phyloP scores from a whole-genome alignment of 805 yeast species.

The Candida silvatica region DNA sequence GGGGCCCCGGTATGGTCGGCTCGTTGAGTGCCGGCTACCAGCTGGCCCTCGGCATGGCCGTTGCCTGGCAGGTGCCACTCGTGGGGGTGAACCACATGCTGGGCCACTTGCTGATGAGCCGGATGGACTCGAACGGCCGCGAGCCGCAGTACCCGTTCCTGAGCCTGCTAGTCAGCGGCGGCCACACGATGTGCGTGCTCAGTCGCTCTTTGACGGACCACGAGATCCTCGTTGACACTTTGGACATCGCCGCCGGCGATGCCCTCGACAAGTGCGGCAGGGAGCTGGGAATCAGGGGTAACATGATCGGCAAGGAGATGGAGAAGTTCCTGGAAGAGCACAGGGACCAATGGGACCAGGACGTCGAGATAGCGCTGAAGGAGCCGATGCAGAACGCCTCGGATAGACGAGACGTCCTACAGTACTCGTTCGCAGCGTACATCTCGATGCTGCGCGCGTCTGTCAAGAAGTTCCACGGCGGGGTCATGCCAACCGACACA shows the following conservation, averaged over 20 bases:
- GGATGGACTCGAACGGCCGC: conserved; percentile 35
- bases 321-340: conserved; percentile 43
- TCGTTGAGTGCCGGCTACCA: conserved; percentile 77
- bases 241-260: conserved; percentile 91
- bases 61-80: conserved; percentile 71
- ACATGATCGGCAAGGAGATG: conserved; percentile 79
- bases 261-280: conserved; percentile 90
- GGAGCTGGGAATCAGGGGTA: conserved; percentile 69
- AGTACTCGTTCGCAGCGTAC: conserved; percentile 77
- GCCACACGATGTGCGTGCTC: conserved; percentile 83
- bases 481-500: conserved; percentile 11
- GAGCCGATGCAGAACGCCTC: conserved; percentile 45
- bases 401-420: conserved; percentile 34
- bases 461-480: conserved; percentile 16
- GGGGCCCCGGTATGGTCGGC: conserved; percentile 97
- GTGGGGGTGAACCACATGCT: conserved; percentile 96
- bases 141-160: conserved; percentile 57
- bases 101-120: conserved; percentile 73
- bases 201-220: conserved; percentile 57
- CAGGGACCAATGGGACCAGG: conserved; percentile 22
- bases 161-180: conserved; percentile 82
- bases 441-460: conserved; percentile 21
- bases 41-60: conserved; percentile 73
- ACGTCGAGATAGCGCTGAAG: conserved; percentile 24
- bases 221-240: conserved; percentile 62